Conservation (phyloP, 495 filamentous ascomycete species). For the Aspergillus asperescens region DNA sequence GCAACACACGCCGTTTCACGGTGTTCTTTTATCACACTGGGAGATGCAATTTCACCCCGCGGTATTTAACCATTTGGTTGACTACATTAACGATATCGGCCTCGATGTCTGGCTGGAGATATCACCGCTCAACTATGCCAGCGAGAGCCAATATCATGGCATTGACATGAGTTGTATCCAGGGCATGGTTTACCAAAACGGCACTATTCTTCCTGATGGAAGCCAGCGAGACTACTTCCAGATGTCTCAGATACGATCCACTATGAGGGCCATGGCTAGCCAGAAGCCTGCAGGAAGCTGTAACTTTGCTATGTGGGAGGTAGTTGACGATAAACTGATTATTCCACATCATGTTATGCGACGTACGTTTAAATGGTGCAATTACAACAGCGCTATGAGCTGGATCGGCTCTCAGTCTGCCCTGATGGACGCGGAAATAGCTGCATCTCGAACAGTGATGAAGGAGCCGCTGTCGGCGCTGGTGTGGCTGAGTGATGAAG, state of each 20-base stretch:
- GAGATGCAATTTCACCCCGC: slow-evolving; percentile 13
- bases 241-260: slow-evolving; percentile 14
- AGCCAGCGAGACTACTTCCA: slow-evolving; percentile 17
- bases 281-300: slow-evolving; percentile 15
- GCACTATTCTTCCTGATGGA: slow-evolving; percentile 13
- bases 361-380: slow-evolving; percentile 19
- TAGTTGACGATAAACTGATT: slow-evolving; percentile 6
- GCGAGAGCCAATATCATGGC: slow-evolving; percentile 6
- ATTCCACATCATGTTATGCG: slow-evolving; percentile 10
- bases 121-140: slow-evolving; percentile 5
- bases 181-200: slow-evolving; percentile 15
- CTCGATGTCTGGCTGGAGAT: slow-evolving; percentile 17
- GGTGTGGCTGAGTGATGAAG: slow-evolving; percentile 17
- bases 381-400: slow-evolving; percentile 17
- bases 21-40: slow-evolving; percentile 10
- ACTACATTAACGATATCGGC: slow-evolving; percentile 11
- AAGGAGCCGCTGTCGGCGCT: slow-evolving; percentile 14
- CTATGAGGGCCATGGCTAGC: slow-evolving; percentile 13
- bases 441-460: background rate
- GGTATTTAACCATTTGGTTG: slow-evolving; percentile 11
- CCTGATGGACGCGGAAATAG: slow-evolving; percentile 5
- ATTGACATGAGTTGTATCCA: slow-evolving; percentile 18
- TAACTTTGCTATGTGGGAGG: slow-evolving; percentile 16
- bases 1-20: slow-evolving; percentile 3
- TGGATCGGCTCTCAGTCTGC: slow-evolving; percentile 10